These are phyloP conservation scores for Acanthamoeba lenticulata DNA, from an alignment of 208 protist genomes.

Conservation along the genomic window DNA sequence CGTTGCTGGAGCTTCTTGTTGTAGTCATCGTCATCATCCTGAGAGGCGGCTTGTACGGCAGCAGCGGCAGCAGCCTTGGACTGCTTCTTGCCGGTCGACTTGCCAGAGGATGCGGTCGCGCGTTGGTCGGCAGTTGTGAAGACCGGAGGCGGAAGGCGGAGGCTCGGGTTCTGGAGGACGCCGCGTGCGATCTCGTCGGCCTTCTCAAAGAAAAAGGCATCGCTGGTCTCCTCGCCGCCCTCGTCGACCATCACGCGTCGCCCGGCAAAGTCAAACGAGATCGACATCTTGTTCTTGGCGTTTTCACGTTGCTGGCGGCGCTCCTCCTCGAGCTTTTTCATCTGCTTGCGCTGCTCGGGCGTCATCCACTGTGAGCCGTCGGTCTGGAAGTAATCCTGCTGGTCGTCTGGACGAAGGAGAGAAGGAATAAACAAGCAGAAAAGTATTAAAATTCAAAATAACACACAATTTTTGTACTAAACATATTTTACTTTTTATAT, in stretches of 20 bases:
- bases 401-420: not conserved
- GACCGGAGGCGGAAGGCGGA: not conserved
- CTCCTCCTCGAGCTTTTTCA: slow-evolving; percentile 51
- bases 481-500: too few relatives aligned
- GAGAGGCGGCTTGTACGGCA: too few relatives aligned
- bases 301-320: not conserved
- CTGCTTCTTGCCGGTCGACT: too few relatives aligned
- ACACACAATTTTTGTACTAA: too few relatives aligned
- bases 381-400: slow-evolving; percentile 44
- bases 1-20: too few relatives aligned
- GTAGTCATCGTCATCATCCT: too few relatives aligned
- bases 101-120: too few relatives aligned
- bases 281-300: not conserved
- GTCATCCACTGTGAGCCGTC: slow-evolving; percentile 25
- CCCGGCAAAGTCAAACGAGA: slow-evolving; percentile 50
- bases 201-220: slow-evolving; percentile 18
- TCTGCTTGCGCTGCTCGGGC: slow-evolving; percentile 33
- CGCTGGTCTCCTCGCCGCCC: not conserved
- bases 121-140: not conserved
- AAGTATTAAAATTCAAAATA: too few relatives aligned
- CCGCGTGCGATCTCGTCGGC: not conserved
- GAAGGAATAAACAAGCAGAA: too few relatives aligned
- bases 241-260: not conserved
- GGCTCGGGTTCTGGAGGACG: not conserved
- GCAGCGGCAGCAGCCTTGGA: too few relatives aligned